Conservation (phyloP, 805 yeast genomes). For the Starmerella vitae region DNA sequence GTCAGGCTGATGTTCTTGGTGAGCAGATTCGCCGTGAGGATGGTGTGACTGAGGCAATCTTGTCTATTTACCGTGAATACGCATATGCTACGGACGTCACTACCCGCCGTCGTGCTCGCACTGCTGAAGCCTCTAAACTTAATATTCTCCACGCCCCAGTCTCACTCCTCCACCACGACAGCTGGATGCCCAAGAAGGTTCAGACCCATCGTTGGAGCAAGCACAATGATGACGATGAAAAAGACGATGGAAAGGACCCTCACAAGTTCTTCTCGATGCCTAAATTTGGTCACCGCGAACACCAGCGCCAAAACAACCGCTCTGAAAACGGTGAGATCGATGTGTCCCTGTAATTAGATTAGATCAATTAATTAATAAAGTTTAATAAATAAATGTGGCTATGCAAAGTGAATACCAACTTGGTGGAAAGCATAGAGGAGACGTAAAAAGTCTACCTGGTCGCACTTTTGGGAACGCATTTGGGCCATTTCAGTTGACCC, state of each 20-base stretch:
- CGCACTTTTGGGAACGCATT: constrained; percentile 84
- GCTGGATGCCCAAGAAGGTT: background rate
- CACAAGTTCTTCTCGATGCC: constrained; percentile 12
- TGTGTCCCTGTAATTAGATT: constrained; percentile 8
- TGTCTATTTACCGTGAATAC: constrained; percentile 61
- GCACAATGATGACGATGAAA: background rate
- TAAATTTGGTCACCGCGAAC: constrained; percentile 13
- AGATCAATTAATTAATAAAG: background rate
- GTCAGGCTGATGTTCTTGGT: constrained; percentile 53
- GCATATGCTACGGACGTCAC: constrained; percentile 39
- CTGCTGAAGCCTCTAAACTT: constrained; percentile 6
- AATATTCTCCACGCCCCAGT: constrained; percentile 3
- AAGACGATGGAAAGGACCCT: background rate
- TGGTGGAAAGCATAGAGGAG: constrained; percentile 87
- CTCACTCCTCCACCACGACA: background rate
- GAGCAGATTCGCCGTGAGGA: constrained; percentile 52
- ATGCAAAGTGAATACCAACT: constrained; percentile 93
- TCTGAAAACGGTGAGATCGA: constrained; percentile 10
- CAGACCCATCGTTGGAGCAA: background rate
- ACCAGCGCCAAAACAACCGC: constrained; percentile 2
- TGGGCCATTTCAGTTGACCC: constrained; percentile 68
- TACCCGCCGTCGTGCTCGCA: constrained; percentile 9
- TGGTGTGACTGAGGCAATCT: constrained; percentile 69
- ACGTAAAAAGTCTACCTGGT: constrained; percentile 78
- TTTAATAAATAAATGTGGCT: constrained; percentile 8